Evolutionary conservation across 108 stramenopile genomes (phyloP).

Genomic region (Discostella stelligeroides): DNA sequence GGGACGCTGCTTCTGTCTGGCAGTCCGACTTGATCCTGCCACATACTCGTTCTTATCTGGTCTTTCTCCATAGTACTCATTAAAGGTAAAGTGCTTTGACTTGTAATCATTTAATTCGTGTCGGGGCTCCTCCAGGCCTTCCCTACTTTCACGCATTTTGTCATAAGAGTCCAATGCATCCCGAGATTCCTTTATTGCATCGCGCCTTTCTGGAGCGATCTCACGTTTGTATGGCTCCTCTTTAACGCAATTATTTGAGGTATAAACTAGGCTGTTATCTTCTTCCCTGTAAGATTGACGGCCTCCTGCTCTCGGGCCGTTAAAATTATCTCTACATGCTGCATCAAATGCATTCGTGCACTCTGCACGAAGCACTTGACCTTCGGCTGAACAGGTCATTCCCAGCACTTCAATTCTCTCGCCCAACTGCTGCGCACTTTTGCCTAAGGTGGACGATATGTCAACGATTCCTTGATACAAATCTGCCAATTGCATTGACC

Average conservation of each 20-base stretch:
- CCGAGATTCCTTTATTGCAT: neutral
- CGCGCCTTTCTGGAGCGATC: neutral
- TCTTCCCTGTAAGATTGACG: neutral
- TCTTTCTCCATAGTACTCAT: neutral
- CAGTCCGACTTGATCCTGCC: neutral
- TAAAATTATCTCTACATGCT: neutral
- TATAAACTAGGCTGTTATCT: neutral
- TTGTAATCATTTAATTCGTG: neutral
- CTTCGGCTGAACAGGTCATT: neutral
- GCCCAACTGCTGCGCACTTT: neutral
- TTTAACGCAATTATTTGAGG: too few relatives aligned
- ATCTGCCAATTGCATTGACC: neutral
- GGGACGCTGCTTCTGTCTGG: neutral
- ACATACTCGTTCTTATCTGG: neutral
- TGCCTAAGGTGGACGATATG: constrained; percentile 1
- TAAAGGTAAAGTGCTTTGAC: neutral
- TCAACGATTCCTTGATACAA: neutral
- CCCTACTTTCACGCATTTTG: neutral
- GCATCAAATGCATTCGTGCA: too few relatives aligned
- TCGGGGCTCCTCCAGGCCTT: neutral
- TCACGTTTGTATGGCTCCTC: too few relatives aligned
- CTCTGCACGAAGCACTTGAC: neutral
- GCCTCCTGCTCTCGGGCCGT: neutral
- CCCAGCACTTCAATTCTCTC: constrained; percentile 9
- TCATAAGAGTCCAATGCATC: constrained; percentile 1